These are phyloP conservation scores for Desmodesmus armatus DNA, from an alignment of 139 green algal genomes.

Conservation along the genomic window DNA sequence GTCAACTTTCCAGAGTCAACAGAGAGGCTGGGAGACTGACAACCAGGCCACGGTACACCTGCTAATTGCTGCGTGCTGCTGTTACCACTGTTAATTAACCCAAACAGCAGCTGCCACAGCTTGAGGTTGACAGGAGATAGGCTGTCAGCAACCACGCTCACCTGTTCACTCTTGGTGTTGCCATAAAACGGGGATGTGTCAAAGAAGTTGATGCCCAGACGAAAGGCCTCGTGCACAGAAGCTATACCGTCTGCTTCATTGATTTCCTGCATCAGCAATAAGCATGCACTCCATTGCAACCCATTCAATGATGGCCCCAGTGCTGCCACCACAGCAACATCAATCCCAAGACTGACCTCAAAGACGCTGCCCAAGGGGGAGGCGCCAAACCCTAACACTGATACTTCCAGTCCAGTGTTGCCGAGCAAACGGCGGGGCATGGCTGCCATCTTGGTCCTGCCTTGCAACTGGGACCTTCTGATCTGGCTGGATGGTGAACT, in stretches of 20 bases:
- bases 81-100: no score
- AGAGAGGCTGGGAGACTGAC: no score
- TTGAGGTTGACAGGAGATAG: no score
- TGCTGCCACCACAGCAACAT: neutral
- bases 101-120: no score
- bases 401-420: constrained; percentile 88
- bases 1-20: no score
- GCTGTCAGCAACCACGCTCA: no score
- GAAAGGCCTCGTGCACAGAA: constrained; percentile 86
- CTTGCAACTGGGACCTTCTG: no score
- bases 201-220: constrained; percentile 94
- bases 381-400: constrained; percentile 91
- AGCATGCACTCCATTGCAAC: neutral
- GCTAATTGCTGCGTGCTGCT: neutral
- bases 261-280: constrained; percentile 63
- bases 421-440: constrained; percentile 82
- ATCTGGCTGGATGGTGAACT: no score
- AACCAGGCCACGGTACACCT: no score
- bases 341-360: constrained; percentile 54
- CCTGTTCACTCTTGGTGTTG: constrained; percentile 81
- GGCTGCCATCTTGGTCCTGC: constrained; percentile 24
- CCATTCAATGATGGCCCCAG: neutral
- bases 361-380: constrained; percentile 93
- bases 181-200: constrained; percentile 98
- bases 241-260: constrained; percentile 70